Evolutionary conservation across 2,329 filamentous ascomycete genomes (phyloP).

Genomic region (Fusarium sp.): DNA sequence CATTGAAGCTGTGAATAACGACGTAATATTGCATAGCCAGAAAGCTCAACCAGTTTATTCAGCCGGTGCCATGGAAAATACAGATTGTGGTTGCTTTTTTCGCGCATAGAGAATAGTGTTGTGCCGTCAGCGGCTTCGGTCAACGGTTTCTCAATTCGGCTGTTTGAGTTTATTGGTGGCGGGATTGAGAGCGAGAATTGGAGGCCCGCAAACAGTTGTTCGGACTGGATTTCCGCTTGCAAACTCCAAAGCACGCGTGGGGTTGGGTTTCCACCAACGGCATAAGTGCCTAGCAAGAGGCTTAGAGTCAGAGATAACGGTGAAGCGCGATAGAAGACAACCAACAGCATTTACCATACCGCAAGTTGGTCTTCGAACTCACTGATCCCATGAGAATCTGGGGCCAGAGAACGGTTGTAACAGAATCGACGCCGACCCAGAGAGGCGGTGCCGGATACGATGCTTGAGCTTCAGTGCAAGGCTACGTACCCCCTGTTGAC

Average conservation of each 20-base stretch:
- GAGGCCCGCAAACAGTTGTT: conserved; percentile 14
- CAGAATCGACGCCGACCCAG: conserved; percentile 38
- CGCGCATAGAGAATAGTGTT: conserved; percentile 7
- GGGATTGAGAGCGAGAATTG: conserved; percentile 5
- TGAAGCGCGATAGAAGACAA: neutral
- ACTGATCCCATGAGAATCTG: conserved; percentile 31
- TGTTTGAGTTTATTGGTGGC: conserved; percentile 36
- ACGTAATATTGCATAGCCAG: conserved; percentile 42
- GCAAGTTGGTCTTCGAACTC: conserved; percentile 12
- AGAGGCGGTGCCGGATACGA: conserved; percentile 39
- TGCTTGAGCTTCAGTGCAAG: conserved; percentile 31
- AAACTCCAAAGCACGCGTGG: conserved; percentile 17
- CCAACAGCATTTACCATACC: conserved; percentile 2
- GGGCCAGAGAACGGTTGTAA: conserved; percentile 5
- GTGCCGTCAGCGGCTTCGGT: conserved; percentile 39
- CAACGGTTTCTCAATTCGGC: conserved; percentile 9
- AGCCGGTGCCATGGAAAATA: conserved; percentile 22
- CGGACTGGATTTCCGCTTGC: conserved; percentile 4
- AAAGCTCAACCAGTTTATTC: conserved; percentile 19
- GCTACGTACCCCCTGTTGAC: conserved; percentile 40
- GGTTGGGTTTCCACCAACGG: conserved; percentile 13
- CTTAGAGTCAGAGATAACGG: conserved; percentile 14
- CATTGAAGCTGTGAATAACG: conserved; percentile 25
- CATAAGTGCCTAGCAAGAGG: conserved; percentile 3
- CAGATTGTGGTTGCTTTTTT: conserved; percentile 12